Evolutionary conservation across 1,284 basidiomycete species (phyloP), one percentile per base, ranked within the genome.

Genomic region (Trichosporon coremiiforme): DNA sequence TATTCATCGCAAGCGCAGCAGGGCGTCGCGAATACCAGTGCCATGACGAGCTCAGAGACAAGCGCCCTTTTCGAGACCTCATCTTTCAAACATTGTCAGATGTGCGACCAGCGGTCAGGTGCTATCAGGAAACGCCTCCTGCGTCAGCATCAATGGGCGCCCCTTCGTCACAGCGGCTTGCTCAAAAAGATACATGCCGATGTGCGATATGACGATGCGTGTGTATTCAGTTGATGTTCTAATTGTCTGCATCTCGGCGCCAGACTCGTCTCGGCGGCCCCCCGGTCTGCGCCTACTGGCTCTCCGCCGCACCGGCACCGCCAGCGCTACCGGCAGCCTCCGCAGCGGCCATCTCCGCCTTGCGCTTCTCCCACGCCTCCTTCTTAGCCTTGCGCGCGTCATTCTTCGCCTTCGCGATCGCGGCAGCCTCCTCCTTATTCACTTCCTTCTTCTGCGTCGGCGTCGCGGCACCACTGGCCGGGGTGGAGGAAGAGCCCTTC

Each of bases 381-480:
- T 73, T 73, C 65, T 71, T 71, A 20, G 64, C 72, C 17, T 50
- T 50, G 38, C 68, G 66, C 41, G 70, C 72, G 17, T 69, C 72
- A 10, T 65, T 35, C 70, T 73, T 73, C 13, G 68, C 70, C 41
- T 60, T 65, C 3, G 68, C 72, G 12, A 70, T 68, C 57, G 67
- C 69, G 33, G 36, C 55, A 2, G 41, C 65, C 68, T 69, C 68
- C 66, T 70, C 71, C 41, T 69, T 60, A 63, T 20, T 57, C 29
- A 47, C 31, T 2, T 64, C 35, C 64, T 68, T 60, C 25, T 64
- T 25, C 45, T 50, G 57, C 2, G 20, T 22, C 22, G 71, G 71
- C 20, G 71, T 73, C 17, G 20, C 41, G 4, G 71, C 67, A 15
- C 71, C 71, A 20, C 47, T 53, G 47, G 20, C 22, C 36, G 55